phyloP scores from a whole-genome alignment of 352 stramenopile genomes.

The Aphanomyces cochlioides region DNA sequence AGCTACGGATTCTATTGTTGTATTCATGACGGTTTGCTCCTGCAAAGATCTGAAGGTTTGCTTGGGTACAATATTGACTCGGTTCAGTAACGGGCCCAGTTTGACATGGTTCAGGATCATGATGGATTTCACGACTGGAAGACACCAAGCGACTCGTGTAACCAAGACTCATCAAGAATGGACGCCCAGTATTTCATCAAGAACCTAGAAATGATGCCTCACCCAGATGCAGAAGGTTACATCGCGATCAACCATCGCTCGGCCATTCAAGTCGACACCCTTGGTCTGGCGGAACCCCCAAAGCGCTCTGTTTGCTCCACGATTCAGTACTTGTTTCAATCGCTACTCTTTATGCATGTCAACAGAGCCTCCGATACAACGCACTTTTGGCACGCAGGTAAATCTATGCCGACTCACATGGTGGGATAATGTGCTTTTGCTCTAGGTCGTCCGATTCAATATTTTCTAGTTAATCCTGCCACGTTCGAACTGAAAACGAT shows the following conservation, averaged over 20 bases:
- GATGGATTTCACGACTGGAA: no score
- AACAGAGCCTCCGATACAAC: conserved; percentile 16
- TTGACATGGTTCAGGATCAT: no score
- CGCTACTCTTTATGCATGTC: conserved; percentile 26
- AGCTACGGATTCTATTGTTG: no score
- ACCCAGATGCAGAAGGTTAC: conserved; percentile 24
- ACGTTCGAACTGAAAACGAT: conserved; percentile 1
- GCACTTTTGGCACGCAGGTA: conserved; percentile 28
- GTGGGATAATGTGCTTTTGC: no score
- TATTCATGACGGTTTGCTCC: no score
- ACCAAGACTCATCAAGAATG: no score
- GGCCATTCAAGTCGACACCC: conserved; percentile 13
- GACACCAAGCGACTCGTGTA: no score
- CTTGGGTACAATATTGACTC: no score
- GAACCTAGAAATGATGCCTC: conserved; percentile 22
- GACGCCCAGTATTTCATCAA: conserved; percentile 28
- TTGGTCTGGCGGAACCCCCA: conserved; percentile 5
- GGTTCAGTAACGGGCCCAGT: no score
- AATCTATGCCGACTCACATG: neutral
- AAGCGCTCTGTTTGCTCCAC: conserved; percentile 10
- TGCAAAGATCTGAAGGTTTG: no score
- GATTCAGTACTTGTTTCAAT: conserved; percentile 22
- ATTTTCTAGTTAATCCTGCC: conserved; percentile 17
- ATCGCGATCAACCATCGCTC: conserved; percentile 19
- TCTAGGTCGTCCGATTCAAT: conserved; percentile 4